phyloP scores from a whole-genome alignment of 345 rosid species.

The Lagerstroemia speciosa region DNA sequence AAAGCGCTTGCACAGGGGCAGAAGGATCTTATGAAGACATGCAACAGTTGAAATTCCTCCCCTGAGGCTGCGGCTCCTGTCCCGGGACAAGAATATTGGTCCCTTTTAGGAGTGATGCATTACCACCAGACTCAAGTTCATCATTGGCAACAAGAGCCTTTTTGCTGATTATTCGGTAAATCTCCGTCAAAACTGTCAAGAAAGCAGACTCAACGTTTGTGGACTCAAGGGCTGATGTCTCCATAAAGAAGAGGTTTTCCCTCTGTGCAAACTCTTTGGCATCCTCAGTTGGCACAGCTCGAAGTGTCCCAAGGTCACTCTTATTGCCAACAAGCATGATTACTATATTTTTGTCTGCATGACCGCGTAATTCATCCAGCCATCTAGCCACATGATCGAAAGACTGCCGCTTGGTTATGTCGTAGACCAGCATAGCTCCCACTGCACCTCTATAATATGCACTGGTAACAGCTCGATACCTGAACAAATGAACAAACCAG shows the following conservation, averaged over 20 bases:
- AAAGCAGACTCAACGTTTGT: slow-evolving; percentile 55
- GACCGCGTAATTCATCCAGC: slow-evolving; percentile 50
- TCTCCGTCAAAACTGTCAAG: slow-evolving; percentile 43
- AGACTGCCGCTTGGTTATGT: slow-evolving; percentile 43
- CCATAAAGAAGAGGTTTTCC: slow-evolving; percentile 52
- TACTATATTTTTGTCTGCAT: slow-evolving; percentile 50
- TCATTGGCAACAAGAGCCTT: slow-evolving; percentile 44
- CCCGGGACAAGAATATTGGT: slow-evolving; percentile 32
- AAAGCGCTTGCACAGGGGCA: neutral
- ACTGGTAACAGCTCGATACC: slow-evolving; percentile 63
- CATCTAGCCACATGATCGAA: slow-evolving; percentile 53
- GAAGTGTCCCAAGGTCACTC: slow-evolving; percentile 40
- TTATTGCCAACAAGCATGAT: slow-evolving; percentile 60
- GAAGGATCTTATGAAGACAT: slow-evolving; percentile 19
- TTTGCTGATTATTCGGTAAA: slow-evolving; percentile 44
- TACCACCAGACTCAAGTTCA: slow-evolving; percentile 37
- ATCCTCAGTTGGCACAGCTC: slow-evolving; percentile 51
- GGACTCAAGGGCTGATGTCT: slow-evolving; percentile 58
- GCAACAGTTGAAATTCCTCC: slow-evolving; percentile 27
- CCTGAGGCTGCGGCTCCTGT: slow-evolving; percentile 22
- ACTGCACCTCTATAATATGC: slow-evolving; percentile 67
- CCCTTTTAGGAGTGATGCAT: slow-evolving; percentile 40
- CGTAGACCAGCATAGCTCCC: slow-evolving; percentile 62
- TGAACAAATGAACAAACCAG: slow-evolving; percentile 1
- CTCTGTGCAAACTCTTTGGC: slow-evolving; percentile 51